Evolutionary conservation across 129 eudicot genomes (phyloP).

Genomic region (Chrysanthemum seticuspe): DNA sequence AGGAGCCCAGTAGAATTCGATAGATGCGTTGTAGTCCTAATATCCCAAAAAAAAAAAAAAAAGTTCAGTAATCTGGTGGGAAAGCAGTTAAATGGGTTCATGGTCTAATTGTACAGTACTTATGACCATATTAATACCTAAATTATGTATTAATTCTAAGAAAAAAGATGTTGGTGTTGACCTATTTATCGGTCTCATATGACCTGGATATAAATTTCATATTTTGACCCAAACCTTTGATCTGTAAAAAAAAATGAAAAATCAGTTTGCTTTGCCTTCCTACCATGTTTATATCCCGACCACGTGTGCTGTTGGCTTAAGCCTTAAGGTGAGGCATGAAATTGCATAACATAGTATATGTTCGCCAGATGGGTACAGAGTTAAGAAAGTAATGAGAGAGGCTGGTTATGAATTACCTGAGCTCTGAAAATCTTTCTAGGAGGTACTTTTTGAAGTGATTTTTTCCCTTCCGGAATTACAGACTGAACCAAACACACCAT

Average conservation of each 20-base stretch:
- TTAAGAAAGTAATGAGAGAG: neutral
- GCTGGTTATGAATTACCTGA: slow-evolving; percentile 43
- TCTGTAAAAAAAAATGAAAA: no score
- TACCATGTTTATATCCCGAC: no score
- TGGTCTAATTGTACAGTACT: neutral
- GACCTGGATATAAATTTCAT: no score
- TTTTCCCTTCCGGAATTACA: slow-evolving; percentile 60
- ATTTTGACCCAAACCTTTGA: no score
- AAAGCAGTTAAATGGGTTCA: neutral
- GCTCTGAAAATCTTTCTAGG: slow-evolving; percentile 83
- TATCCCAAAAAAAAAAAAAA: neutral
- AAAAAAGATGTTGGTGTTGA: no score
- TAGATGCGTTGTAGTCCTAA: slow-evolving; percentile 87
- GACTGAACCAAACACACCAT: slow-evolving; percentile 94
- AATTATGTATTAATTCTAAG: no score
- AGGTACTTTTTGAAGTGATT: slow-evolving; percentile 62
- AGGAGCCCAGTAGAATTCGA: slow-evolving; percentile 98
- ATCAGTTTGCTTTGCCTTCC: no score
- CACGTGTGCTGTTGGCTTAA: neutral
- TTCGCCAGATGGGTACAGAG: neutral
- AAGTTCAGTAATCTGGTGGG: neutral
- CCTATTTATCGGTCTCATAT: no score
- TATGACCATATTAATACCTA: no score
- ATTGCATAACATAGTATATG: neutral
- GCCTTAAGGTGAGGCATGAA: neutral